Base-by-base conservation (phyloP, 768 basidiomycete genomes). In the Termitomyces sp. region DNA sequence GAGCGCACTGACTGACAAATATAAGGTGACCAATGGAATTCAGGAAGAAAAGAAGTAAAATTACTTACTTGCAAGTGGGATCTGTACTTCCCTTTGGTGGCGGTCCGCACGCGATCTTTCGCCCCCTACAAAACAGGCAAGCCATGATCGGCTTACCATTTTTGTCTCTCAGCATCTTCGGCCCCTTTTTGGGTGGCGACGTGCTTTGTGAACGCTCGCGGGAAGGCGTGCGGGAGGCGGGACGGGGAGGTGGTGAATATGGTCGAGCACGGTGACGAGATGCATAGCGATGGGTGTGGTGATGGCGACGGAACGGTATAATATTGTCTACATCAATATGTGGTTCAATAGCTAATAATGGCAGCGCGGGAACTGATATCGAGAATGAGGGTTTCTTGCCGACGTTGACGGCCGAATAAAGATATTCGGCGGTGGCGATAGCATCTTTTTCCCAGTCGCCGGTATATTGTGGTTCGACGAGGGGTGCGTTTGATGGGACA, bases 71-170 rank as follows among this genome's bases (percentile, higher is more conserved):
- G 78, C 79, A 81, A 0, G 76, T 73, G 44, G 66, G 69, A 53
- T 75, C 75, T 40, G 66, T 68, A 48, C 69, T 73, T 2, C 69
- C 72, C 0, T 67, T 66, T 2, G 67, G 60, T 1, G 77, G 75
- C 6, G 77, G 71, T 0, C 80, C 78, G 23, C 80, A 81, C 8
- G 79, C 80, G 49, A 81, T 81, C 67, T 81, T 81, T 12, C 80
- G 67, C 1, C 76, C 75, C 6, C 79, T 67, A 50, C 79, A 80
- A 60, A 81, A 80, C 1, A 77, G 64, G 52, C 79, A 81, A 1
- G 79, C 79, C 26, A 80, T 64, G 3, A 73, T 68, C 12, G 78
- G 78, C 57, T 80, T 80, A 12, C 57, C 50, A 35, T 56, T 46
- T 37, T 56, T 42, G 19, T 50, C 44, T 35, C 56, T 19, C 5